These are phyloP conservation scores for Ustilago curta DNA, from an alignment of 1,284 basidiomycete genomes.

Conservation along the genomic window DNA sequence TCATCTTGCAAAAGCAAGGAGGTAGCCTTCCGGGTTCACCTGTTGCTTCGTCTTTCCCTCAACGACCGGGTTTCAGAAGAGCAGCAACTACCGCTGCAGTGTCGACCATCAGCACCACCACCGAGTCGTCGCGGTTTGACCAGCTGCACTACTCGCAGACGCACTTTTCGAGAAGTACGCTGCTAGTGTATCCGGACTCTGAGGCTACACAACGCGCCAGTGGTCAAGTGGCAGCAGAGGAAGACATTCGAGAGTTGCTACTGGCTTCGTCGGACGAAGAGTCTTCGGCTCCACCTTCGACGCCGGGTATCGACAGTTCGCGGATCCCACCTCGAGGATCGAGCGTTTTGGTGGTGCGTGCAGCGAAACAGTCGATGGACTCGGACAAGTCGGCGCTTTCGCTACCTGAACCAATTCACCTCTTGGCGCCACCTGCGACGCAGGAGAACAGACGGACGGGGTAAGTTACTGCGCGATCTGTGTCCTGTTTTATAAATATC, in stretches of 20 bases:
- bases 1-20: constrained; percentile 3
- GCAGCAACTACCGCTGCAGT: constrained; percentile 24
- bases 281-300: constrained; percentile 27
- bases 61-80: constrained; percentile 25
- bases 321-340: constrained; percentile 33
- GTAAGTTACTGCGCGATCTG: constrained; percentile 18
- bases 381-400: constrained; percentile 27
- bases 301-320: constrained; percentile 27
- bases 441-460: constrained; percentile 21
- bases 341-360: constrained; percentile 1
- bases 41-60: constrained; percentile 15
- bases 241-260: constrained; percentile 40
- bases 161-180: constrained; percentile 38
- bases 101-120: constrained; percentile 14
- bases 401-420: constrained; percentile 18
- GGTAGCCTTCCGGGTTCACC: constrained; percentile 31
- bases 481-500: too few species aligned
- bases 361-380: constrained; percentile 40
- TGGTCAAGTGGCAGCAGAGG: constrained; percentile 13
- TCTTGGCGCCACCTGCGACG: constrained; percentile 15
- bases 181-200: constrained; percentile 34
- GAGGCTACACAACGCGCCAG: constrained; percentile 1
- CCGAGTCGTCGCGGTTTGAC: constrained; percentile 25
- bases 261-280: constrained; percentile 43
- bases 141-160: constrained; percentile 46